Evolutionary conservation across 352 stramenopile species (phyloP).

Genomic region (Phytophthora palmivora): DNA sequence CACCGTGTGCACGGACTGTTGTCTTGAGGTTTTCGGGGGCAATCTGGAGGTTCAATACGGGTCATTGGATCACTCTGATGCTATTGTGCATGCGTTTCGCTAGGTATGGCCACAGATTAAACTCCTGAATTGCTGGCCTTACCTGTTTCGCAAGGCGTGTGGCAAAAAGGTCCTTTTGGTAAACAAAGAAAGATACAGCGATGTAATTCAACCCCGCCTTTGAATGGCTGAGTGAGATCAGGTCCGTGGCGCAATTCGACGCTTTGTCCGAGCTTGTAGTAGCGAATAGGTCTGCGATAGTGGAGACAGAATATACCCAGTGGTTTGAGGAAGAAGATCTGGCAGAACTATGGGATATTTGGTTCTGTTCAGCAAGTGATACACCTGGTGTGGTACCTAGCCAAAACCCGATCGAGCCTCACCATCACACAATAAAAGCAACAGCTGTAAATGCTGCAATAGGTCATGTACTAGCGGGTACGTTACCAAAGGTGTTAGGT

Average conservation of each 20-base stretch:
- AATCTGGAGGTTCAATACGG: conserved; percentile 8
- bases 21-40: background rate
- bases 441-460: no score
- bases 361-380: conserved; percentile 12
- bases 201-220: no score
- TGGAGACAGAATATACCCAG: conserved; percentile 7
- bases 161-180: background rate
- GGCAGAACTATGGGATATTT: conserved; percentile 2
- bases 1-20: background rate
- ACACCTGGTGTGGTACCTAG: no score
- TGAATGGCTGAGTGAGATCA: background rate
- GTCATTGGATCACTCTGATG: conserved; percentile 2
- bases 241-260: no score
- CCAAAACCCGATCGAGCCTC: conserved; percentile 11
- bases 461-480: conserved; percentile 4
- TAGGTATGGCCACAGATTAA: no score
- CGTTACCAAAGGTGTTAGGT: conserved; percentile 1
- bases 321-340: conserved; percentile 12
- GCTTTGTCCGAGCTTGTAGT: no score
- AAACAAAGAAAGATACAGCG: no score
- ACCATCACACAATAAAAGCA: conserved; percentile 5
- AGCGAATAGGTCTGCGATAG: background rate
- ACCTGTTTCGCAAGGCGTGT: no score
- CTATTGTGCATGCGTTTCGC: conserved; percentile 16
- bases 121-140: no score